phyloP scores from a whole-genome alignment of 1,284 basidiomycete genomes.

The Lentinula novae-zelandiae region DNA sequence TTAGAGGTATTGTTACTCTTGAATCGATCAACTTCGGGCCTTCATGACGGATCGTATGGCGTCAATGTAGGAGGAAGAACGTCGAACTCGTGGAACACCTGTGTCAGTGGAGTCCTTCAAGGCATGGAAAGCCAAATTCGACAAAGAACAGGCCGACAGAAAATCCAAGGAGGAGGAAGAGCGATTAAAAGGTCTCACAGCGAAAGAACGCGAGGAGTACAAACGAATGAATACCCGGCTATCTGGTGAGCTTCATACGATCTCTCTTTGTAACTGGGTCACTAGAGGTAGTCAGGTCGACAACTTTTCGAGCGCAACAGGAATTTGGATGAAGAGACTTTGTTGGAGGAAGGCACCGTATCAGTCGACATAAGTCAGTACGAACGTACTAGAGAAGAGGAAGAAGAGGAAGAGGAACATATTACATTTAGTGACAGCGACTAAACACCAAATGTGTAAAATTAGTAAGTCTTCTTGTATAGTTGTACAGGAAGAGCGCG shows the following conservation, averaged over 20 bases:
- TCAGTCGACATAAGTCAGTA: conserved; percentile 89
- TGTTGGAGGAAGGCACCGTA: conserved; percentile 79
- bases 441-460: conserved; percentile 25
- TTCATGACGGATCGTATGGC: background rate
- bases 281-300: conserved; percentile 53
- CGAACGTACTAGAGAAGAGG: conserved; percentile 53
- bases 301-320: conserved; percentile 85
- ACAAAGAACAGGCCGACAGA: conserved; percentile 59
- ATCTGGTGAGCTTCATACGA: conserved; percentile 49
- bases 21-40: background rate
- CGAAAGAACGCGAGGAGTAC: conserved; percentile 89
- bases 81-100: conserved; percentile 85
- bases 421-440: conserved; percentile 83
- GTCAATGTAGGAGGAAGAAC: conserved; percentile 75
- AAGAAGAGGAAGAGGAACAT: conserved; percentile 54
- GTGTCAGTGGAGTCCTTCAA: conserved; percentile 83
- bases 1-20: conserved; percentile 57
- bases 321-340: conserved; percentile 71
- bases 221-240: conserved; percentile 64
- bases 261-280: background rate
- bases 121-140: conserved; percentile 79
- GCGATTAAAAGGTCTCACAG: conserved; percentile 66
- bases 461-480: background rate
- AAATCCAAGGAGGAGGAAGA: conserved; percentile 80
- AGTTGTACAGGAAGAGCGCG: background rate